Conservation (phyloP, 768 basidiomycete genomes). For the Naganishia vishniacii region DNA sequence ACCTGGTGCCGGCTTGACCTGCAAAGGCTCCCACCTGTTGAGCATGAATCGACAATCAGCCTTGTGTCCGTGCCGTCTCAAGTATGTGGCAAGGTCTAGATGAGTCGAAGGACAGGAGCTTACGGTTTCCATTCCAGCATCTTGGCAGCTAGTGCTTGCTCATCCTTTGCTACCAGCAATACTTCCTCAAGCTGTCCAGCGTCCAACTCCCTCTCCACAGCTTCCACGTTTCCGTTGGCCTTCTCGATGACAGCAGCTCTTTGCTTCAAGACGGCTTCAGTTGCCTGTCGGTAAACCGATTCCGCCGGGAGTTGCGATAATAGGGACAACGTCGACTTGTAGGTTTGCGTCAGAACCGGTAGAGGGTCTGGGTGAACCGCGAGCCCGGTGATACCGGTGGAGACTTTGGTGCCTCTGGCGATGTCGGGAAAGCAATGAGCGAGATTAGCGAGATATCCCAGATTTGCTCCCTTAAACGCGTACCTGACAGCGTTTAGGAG, state of each 20-base stretch:
- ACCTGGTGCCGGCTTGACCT: conserved; percentile 69
- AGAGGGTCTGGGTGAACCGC: conserved; percentile 77
- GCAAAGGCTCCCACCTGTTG: conserved; percentile 78
- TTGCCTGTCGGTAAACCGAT: conserved; percentile 83
- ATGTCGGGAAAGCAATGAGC: too few relatives aligned
- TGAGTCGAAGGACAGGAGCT: conserved; percentile 49
- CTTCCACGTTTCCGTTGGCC: conserved; percentile 60
- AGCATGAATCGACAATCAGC: background rate
- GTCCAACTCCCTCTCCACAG: conserved; percentile 67
- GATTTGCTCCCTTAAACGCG: background rate
- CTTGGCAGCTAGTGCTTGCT: conserved; percentile 67
- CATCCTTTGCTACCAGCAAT: conserved; percentile 73
- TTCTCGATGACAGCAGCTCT: conserved; percentile 68
- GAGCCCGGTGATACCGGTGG: conserved; percentile 83
- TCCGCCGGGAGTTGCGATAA: conserved; percentile 67
- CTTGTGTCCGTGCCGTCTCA: too few relatives aligned
- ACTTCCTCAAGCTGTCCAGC: conserved; percentile 85
- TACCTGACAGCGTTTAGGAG: conserved; percentile 12
- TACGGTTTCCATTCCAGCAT: conserved; percentile 97
- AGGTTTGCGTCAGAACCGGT: conserved; percentile 67
- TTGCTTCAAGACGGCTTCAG: conserved; percentile 74
- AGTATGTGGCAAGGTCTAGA: background rate
- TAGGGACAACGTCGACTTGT: conserved; percentile 67
- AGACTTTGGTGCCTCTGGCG: conserved; percentile 42
- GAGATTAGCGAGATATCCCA: too few relatives aligned